A percentile compares a stretch with the other conserved stretches of the same genome.
Conservation (phyloP, 2,329 filamentous ascomycete species). For the Paecilomyces dactylethromorphus region DNA sequence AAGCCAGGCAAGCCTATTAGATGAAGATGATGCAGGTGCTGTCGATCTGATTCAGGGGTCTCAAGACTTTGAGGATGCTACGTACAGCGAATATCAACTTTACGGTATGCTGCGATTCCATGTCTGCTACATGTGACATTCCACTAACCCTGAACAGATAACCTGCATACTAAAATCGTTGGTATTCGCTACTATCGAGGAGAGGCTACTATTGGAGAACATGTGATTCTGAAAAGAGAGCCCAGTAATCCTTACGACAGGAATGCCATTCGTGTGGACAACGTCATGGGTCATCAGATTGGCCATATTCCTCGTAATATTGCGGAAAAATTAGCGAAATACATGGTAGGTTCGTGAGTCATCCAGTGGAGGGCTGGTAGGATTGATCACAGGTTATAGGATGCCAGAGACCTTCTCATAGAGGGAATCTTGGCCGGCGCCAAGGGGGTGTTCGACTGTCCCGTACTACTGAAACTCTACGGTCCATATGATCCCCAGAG, state of each 20-base stretch:
- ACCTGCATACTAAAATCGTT: constrained; percentile 50
- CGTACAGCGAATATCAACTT: constrained; percentile 25
- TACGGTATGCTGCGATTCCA: constrained; percentile 27
- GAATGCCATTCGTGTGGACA: constrained; percentile 74
- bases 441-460: constrained; percentile 65
- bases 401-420: constrained; percentile 53
- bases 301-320: constrained; percentile 66
- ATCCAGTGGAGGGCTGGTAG: not conserved
- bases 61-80: constrained; percentile 30
- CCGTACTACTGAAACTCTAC: constrained; percentile 62
- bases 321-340: constrained; percentile 65
- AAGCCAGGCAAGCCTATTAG: constrained; percentile 22
- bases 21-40: constrained; percentile 32
- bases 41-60: constrained; percentile 22
- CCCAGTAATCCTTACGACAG: constrained; percentile 62
- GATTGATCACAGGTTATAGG: constrained; percentile 27
- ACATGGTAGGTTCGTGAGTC: constrained; percentile 50
- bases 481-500: constrained; percentile 54
- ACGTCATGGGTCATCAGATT: constrained; percentile 68
- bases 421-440: constrained; percentile 64
- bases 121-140: not conserved
- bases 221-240: constrained; percentile 58
- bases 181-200: constrained; percentile 59
- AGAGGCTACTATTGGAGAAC: constrained; percentile 56
- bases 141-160: constrained; percentile 14